phyloP scores from a whole-genome alignment of 2,329 filamentous ascomycete genomes.

The Ceratocystis smalleyi region DNA sequence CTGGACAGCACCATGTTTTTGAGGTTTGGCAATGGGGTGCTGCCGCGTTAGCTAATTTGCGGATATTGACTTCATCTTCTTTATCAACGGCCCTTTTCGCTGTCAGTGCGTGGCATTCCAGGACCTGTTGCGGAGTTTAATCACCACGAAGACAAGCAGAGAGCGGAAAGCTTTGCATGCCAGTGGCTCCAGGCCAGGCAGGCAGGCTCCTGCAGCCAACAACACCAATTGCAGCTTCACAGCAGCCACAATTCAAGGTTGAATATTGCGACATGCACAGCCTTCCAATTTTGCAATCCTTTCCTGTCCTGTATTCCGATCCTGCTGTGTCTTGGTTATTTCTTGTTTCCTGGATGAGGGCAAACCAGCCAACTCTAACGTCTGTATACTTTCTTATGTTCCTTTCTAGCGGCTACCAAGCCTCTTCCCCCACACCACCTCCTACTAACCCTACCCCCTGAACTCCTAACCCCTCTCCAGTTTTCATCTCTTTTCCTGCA shows the following conservation, averaged over 20 bases:
- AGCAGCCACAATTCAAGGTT: background rate
- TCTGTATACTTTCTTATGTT: background rate
- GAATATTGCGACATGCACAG: background rate
- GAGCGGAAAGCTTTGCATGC: background rate
- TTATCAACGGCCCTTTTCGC: background rate
- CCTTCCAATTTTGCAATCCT: background rate
- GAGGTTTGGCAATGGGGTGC: background rate
- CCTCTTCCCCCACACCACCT: no score
- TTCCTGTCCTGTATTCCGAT: background rate
- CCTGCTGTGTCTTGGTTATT: no score
- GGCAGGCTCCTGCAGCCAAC: background rate
- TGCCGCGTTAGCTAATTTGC: background rate
- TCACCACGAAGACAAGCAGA: background rate
- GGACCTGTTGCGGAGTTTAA: background rate
- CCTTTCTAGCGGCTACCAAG: background rate
- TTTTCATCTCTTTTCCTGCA: constrained; percentile 5
- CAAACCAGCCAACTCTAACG: background rate
- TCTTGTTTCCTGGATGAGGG: background rate
- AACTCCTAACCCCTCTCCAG: background rate
- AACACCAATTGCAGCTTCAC: background rate
- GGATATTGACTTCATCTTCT: background rate
- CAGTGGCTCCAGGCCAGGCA: background rate
- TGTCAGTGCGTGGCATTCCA: constrained; percentile 1
- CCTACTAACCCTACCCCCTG: no score
- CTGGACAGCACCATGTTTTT: background rate